Percentiles rank a stretch among this genome's conserved stretches.
Conservation (phyloP, 805 yeast genomes). For the Barnettozyma californica region DNA sequence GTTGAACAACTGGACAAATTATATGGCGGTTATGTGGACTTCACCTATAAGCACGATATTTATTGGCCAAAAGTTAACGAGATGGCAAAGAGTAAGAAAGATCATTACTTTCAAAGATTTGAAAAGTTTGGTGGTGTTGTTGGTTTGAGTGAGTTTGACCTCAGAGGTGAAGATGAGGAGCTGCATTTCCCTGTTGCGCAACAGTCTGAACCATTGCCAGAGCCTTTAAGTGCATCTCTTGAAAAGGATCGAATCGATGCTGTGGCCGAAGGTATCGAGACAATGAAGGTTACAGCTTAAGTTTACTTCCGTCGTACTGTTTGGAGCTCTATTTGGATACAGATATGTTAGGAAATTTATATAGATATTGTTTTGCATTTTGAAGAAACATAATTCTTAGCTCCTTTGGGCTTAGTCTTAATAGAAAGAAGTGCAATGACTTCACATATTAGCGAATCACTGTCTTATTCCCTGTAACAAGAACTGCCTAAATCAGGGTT, state of each 20-base stretch:
- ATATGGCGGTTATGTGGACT: conserved; percentile 83
- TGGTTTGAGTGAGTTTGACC: conserved; percentile 80
- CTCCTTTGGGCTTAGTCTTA: too few species aligned
- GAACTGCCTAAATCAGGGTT: neutral
- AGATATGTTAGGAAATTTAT: neutral
- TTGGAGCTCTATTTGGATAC: neutral
- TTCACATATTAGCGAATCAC: neutral
- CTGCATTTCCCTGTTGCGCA: conserved; percentile 16
- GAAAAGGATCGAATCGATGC: conserved; percentile 1
- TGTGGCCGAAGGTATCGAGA: conserved; percentile 3
- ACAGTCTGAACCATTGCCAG: neutral
- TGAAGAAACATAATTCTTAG: neutral
- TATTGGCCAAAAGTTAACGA: conserved; percentile 74
- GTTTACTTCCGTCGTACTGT: neutral
- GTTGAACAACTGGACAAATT: conserved; percentile 72
- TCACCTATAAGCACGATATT: conserved; percentile 70
- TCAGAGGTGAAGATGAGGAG: conserved; percentile 42
- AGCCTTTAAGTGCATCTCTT: neutral
- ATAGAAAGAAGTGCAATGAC: neutral
- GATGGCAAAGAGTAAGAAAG: conserved; percentile 54
- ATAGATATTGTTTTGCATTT: neutral
- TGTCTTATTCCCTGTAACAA: neutral
- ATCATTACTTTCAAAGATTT: conserved; percentile 64
- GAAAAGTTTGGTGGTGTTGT: conserved; percentile 61
- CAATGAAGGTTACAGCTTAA: conserved; percentile 4